Evolutionary conservation across 78 protist species (phyloP).

Genomic region (Diacronema lutheri): DNA sequence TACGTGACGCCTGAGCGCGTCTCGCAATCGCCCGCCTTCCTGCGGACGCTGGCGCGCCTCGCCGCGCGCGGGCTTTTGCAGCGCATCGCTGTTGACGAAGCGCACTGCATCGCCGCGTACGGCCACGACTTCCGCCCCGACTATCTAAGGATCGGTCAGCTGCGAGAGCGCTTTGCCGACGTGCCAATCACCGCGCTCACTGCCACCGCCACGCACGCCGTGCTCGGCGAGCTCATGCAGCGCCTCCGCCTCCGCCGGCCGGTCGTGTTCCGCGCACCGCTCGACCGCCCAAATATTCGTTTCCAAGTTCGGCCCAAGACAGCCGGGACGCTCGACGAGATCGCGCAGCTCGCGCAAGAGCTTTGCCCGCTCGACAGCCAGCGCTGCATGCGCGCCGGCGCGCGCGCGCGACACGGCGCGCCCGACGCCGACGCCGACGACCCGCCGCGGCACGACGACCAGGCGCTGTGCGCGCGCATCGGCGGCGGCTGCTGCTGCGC

Average conservation of each 20-base stretch:
- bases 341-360: no score
- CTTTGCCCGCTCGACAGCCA: no score
- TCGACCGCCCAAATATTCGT: conserved; percentile 84
- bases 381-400: no score
- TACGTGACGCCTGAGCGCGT: background rate
- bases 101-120: conserved; percentile 53
- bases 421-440: no score
- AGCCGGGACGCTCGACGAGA: background rate
- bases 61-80: background rate
- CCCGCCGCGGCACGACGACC: no score
- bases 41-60: background rate
- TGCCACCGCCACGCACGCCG: conserved; percentile 82
- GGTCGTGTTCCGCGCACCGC: conserved; percentile 11
- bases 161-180: conserved; percentile 13
- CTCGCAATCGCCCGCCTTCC: background rate
- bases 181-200: conserved; percentile 79
- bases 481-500: no score
- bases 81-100: conserved; percentile 48
- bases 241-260: background rate
- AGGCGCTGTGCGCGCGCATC: no score
- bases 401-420: no score
- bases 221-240: background rate
- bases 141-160: conserved; percentile 39
- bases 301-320: conserved; percentile 6
- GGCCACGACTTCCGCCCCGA: conserved; percentile 95